A percentile compares a stretch with the other conserved stretches of the same genome.
Conservation (phyloP, 257 asterid species). For the Solanum appendiculatum region DNA sequence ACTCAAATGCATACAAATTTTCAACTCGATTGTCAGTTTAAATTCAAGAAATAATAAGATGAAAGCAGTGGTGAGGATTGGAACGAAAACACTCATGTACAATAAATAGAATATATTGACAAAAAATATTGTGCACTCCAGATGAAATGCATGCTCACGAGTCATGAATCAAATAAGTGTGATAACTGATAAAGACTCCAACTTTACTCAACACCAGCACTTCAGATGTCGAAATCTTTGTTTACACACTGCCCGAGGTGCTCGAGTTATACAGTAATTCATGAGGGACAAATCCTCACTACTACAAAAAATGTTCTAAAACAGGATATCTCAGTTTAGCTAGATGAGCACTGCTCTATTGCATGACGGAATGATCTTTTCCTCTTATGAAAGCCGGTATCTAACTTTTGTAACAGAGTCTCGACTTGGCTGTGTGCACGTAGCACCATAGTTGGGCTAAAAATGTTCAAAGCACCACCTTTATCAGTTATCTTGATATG, state of each 20-base stretch:
- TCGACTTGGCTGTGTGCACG: background rate
- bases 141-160: background rate
- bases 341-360: background rate
- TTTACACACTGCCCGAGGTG: background rate
- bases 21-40: background rate
- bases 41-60: no score
- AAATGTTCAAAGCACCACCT: background rate
- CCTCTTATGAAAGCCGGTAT: background rate
- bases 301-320: background rate
- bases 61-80: no score
- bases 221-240: background rate
- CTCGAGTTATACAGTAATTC: background rate
- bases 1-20: background rate
- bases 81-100: no score
- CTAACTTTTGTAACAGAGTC: background rate
- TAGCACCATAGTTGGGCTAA: background rate
- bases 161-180: background rate
- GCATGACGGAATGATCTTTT: background rate
- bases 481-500: background rate
- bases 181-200: background rate
- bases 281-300: background rate
- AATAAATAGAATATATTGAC: no score
- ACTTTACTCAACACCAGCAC: background rate
- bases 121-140: background rate
- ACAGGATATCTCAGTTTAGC: background rate